Percentiles rank a stretch among this genome's conserved stretches.
phyloP scores from a whole-genome alignment of 345 rosid species.

The Theobroma cacao region DNA sequence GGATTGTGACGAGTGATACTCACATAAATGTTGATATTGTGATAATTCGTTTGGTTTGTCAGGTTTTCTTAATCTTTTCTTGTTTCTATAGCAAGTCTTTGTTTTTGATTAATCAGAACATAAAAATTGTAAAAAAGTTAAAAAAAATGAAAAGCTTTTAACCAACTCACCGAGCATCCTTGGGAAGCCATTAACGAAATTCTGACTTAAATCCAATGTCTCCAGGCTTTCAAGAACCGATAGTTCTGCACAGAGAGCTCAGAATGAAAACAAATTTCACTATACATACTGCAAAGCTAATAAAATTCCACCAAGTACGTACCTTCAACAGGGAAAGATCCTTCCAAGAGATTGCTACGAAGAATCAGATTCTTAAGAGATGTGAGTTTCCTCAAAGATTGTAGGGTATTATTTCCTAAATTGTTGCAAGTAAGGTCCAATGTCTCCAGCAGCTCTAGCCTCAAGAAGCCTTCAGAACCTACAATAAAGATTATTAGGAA shows the following conservation, averaged over 20 bases:
- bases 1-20: too few species aligned
- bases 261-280: not conserved
- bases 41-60: too few species aligned
- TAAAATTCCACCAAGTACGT: not conserved
- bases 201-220: not conserved
- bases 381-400: not conserved
- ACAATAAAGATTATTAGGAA: too few species aligned
- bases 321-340: not conserved
- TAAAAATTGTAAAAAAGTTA: too few species aligned
- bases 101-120: too few species aligned
- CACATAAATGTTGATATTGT: too few species aligned
- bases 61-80: too few species aligned
- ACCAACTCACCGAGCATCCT: not conserved
- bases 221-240: not conserved
- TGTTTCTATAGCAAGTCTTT: too few species aligned
- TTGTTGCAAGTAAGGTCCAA: not conserved
- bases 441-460: not conserved
- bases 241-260: not conserved
- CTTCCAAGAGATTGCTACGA: not conserved
- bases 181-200: not conserved
- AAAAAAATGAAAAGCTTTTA: too few species aligned
- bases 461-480: not conserved
- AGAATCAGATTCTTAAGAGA: not conserved
- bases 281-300: not conserved
- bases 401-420: not conserved